These are phyloP conservation scores for Fagus crenata DNA, from an alignment of 306 rosid genomes.

Conservation along the genomic window DNA sequence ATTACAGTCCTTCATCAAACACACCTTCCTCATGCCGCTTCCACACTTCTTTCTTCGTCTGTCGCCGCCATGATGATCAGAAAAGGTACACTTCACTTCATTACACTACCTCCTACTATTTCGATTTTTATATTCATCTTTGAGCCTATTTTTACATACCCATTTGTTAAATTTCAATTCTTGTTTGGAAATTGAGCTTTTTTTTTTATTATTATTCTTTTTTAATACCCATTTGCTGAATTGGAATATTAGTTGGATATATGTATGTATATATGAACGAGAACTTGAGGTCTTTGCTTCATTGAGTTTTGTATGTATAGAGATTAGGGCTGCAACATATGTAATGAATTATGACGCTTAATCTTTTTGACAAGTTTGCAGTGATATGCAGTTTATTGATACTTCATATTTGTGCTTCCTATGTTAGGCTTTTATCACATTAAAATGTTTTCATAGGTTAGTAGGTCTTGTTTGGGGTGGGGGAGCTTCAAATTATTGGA, in stretches of 20 bases:
- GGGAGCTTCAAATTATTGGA: too few species aligned
- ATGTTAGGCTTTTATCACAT: neutral
- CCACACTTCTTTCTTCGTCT: constrained; percentile 83
- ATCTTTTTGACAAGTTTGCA: neutral
- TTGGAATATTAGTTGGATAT: neutral
- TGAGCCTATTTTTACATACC: neutral
- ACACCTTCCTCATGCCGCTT: constrained; percentile 71
- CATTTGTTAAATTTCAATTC: neutral
- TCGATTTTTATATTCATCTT: neutral
- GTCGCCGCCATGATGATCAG: constrained; percentile 96
- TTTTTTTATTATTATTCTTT: neutral
- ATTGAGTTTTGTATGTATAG: neutral
- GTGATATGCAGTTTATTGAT: neutral
- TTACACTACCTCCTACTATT: too few species aligned
- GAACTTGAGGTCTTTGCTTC: neutral
- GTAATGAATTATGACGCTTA: neutral
- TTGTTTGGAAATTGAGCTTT: neutral
- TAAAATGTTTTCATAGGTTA: neutral
- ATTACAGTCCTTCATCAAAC: constrained; percentile 46
- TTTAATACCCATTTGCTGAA: neutral
- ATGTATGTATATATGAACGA: neutral
- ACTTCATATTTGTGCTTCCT: neutral
- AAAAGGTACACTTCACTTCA: constrained; percentile 45
- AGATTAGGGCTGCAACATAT: neutral
- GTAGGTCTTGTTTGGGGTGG: neutral